These are phyloP conservation scores for Hypoxylon trugodes DNA, from an alignment of 495 filamentous ascomycete genomes.

Conservation along the genomic window DNA sequence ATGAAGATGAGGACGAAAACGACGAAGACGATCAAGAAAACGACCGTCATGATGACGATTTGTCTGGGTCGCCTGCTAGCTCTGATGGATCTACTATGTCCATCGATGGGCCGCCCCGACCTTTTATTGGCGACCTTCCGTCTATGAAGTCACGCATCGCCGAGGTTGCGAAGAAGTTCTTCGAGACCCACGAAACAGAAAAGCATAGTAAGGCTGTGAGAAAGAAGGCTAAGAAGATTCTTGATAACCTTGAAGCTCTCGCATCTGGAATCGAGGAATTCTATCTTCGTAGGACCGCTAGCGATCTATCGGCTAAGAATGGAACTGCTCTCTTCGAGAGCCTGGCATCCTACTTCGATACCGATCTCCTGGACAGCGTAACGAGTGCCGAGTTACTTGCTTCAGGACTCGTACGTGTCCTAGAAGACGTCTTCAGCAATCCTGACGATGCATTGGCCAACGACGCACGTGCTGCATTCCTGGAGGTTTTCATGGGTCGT, in stretches of 20 bases:
- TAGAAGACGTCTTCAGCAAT: conserved; percentile 84
- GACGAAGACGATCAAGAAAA: conserved; percentile 64
- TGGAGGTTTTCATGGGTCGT: conserved; percentile 92
- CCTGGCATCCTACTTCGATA: conserved; percentile 87
- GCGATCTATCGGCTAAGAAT: conserved; percentile 53
- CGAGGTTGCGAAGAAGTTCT: conserved; percentile 77
- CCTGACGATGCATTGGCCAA: conserved; percentile 62
- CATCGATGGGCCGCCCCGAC: conserved; percentile 57
- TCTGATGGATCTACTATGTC: conserved; percentile 67
- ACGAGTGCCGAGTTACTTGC: conserved; percentile 96
- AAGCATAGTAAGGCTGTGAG: conserved; percentile 73
- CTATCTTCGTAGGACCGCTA: conserved; percentile 64
- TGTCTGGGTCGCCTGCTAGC: conserved; percentile 74
- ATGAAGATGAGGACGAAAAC: conserved; percentile 64
- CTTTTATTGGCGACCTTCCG: conserved; percentile 58
- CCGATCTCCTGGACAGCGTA: conserved; percentile 86
- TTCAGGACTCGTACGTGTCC: conserved; percentile 83
- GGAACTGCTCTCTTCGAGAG: conserved; percentile 74
- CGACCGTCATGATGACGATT: conserved; percentile 64
- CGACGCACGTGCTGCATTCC: conserved; percentile 80
- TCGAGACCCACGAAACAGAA: conserved; percentile 82
- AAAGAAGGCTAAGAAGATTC: conserved; percentile 77
- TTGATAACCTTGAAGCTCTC: conserved; percentile 74
- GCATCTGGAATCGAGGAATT: conserved; percentile 74
- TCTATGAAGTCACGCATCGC: conserved; percentile 79